A percentile compares a stretch with the other conserved stretches of the same genome.
phyloP scores from a whole-genome alignment of 306 rosid species.

The Rubus parviflorus region DNA sequence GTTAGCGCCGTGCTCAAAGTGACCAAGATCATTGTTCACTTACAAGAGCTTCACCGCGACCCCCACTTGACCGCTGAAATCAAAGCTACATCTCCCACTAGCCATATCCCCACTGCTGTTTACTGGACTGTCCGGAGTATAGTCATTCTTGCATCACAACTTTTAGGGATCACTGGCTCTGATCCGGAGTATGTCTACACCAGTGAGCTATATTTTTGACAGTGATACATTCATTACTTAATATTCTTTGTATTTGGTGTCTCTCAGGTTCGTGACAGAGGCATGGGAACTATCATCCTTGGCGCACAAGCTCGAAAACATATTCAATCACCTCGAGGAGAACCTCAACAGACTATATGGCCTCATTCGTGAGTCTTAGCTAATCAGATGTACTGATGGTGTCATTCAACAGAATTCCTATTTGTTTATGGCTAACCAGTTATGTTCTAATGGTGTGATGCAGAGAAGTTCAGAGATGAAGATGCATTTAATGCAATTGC shows the following conservation, averaged over 20 bases:
- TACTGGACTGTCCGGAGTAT: slow-evolving; percentile 68
- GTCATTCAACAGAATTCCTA: neutral
- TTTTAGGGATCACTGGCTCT: slow-evolving; percentile 41
- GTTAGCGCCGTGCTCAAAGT: slow-evolving; percentile 47
- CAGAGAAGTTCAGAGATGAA: slow-evolving; percentile 48
- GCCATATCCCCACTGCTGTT: slow-evolving; percentile 52
- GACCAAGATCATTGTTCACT: slow-evolving; percentile 45
- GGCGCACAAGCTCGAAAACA: slow-evolving; percentile 57
- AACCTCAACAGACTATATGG: neutral
- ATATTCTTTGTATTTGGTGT: neutral
- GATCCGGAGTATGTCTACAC: slow-evolving; percentile 34
- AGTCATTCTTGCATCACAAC: slow-evolving; percentile 49
- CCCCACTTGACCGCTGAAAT: slow-evolving; percentile 39
- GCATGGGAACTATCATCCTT: slow-evolving; percentile 74
- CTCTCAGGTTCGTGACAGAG: slow-evolving; percentile 48
- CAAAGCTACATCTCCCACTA: slow-evolving; percentile 15
- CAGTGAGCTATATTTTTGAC: neutral
- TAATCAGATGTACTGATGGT: neutral
- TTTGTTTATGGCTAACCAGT: neutral
- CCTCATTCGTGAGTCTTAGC: neutral
- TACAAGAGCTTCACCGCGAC: slow-evolving; percentile 44
- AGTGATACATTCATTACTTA: neutral
- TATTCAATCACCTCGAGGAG: slow-evolving; percentile 47
- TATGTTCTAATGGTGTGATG: slow-evolving; percentile 14
- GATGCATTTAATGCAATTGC: slow-evolving; percentile 40